phyloP scores from a whole-genome alignment of 2,329 filamentous ascomycete species.

The Mycocentrospora acerina region DNA sequence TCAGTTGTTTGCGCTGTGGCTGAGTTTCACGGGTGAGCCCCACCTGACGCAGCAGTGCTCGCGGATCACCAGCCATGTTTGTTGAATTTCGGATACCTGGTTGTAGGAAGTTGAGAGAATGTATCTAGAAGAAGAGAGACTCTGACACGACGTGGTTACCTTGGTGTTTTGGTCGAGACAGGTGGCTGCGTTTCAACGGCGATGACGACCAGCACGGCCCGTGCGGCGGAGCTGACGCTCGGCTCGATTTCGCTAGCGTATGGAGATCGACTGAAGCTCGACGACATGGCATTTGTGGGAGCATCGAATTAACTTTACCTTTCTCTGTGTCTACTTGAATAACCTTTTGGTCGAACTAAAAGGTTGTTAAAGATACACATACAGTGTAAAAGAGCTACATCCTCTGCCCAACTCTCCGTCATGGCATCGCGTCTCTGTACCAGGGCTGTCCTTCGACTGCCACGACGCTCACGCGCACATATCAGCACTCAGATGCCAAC shows the following conservation, averaged over 20 bases:
- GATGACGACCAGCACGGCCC: conserved; percentile 33
- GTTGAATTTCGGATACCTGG: conserved; percentile 4
- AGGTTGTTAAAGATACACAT: no score
- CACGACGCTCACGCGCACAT: conserved; percentile 5
- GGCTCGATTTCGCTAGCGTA: conserved; percentile 21
- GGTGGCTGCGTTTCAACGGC: conserved; percentile 36
- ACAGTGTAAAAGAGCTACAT: no score
- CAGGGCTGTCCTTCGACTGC: conserved; percentile 3
- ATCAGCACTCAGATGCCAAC: conserved; percentile 7
- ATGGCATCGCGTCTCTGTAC: conserved; percentile 17
- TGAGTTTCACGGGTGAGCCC: conserved; percentile 29
- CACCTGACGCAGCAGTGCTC: conserved; percentile 42
- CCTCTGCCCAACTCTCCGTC: conserved; percentile 2
- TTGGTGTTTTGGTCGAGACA: conserved; percentile 30
- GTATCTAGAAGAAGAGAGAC: conserved; percentile 3
- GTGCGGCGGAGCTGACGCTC: conserved; percentile 26
- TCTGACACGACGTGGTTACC: conserved; percentile 8
- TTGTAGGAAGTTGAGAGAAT: not conserved
- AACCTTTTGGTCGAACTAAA: no score
- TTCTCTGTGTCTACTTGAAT: not conserved
- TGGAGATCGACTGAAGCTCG: conserved; percentile 13
- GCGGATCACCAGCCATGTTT: conserved; percentile 41
- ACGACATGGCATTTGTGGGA: conserved; percentile 17
- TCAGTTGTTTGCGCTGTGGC: conserved; percentile 31
- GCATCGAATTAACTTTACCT: not conserved